Evolutionary conservation across 306 rosid species (phyloP), one percentile per base, ranked within the genome.

Genomic region (Clitoria ternatea): DNA sequence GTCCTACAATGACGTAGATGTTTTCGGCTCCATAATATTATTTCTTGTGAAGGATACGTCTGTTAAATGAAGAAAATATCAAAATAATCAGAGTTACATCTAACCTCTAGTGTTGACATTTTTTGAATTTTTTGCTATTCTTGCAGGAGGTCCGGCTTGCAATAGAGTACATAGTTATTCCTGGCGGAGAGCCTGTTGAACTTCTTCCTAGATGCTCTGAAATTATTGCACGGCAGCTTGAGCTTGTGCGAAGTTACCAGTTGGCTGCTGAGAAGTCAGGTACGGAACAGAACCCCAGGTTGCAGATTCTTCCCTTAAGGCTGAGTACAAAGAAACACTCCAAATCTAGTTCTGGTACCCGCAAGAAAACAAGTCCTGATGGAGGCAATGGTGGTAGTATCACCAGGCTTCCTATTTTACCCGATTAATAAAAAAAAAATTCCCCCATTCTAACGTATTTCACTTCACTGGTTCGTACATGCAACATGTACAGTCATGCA

Each of bases 161-260:
- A 23, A 95, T 95, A 13, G 99, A 95, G 80, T 91, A 95, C 77
- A 95, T 95, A 0, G 99, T 95, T 73, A 95, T 95, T 79, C 99
- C 99, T 53, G 99, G 99, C 27, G 97, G 99, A 79, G 99, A 95
- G 72, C 81, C 97, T 2, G 99, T 95, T 20, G 99, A 95, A 82
- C 99, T 95, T 79, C 99, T 95, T 53, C 97, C 99, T 14, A 87
- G 99, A 67, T 26, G 91, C 68, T 87, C 97, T 1, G 97, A 95
- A 72, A 95, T 95, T 45, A 87, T 95, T 6, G 99, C 90, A 10
- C 73, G 87, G 60, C 99, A 95, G 88, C 96, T 95, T 60, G 91
- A 95, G 79, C 91, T 95, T 0, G 99, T 95, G 63, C 78, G 85
- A 86, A 87, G 96, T 53, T 95, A 95, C 72, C 97, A 91, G 70